Base-by-base conservation (phyloP, 768 basidiomycete species). In the Boletus coccyginus region DNA sequence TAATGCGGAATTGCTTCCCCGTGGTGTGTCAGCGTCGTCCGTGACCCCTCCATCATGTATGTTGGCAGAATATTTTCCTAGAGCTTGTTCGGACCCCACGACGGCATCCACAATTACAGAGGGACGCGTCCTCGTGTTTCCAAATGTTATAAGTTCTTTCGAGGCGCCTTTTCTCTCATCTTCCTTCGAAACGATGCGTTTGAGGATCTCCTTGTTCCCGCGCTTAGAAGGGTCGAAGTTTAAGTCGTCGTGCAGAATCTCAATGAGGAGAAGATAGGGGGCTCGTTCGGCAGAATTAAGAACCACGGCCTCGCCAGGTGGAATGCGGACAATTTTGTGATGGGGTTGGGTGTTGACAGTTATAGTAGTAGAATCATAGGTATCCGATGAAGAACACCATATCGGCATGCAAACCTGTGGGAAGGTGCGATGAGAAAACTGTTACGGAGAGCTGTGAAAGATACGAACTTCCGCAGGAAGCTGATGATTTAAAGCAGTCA, bases 271-370 rank as follows among this genome's bases (percentile, higher is more conserved):
- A 19, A 99, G 79, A 69, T 92, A 99, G 6, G 97, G 97, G 0
- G 94, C 94, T 36, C 91, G 83, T 72, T 99, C 95, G 4, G 97
- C 97, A 19, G 96, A 98, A 69, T 99, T 99, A 29, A 99, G 81
- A 11, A 98, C 97, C 44, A 98, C 97, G 54, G 92, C 90, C 76
- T 99, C 97, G 14, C 95, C 93, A 3, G 97, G 96, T 12, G 96
- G 95, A 66, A 99, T 96, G 60, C 97, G 87, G 49, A 98, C 94
- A 50, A 99, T 92, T 42, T 93, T 88, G 69, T 98, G 94, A 69
- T 98, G 96, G 7, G 90, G 84, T 64, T 83, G 77, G 7, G 81
- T 77, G 40, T 48, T 46, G 77, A 72, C 32, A 45, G 46, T n/a
- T 32, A 19, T 17, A 10, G 65, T 66, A 14, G 73, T 70, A 21